Percentiles rank a stretch among this genome's conserved stretches.
phyloP scores from a whole-genome alignment of 2,329 filamentous ascomycete genomes.

The Zymoseptoria passerinii region DNA sequence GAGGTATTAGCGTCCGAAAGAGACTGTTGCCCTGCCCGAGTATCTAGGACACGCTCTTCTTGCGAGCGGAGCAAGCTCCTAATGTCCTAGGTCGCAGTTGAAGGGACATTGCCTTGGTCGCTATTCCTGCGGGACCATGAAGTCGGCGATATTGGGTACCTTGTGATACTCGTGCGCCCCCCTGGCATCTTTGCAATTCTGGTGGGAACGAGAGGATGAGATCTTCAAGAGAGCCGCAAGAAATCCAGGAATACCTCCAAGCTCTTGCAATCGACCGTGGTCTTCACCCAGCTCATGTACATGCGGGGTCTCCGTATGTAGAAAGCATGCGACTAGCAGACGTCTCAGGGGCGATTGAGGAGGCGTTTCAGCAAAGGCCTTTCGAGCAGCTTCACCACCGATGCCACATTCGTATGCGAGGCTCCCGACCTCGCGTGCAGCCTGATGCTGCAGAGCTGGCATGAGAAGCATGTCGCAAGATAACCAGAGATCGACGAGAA shows the following conservation, averaged over 20 bases:
- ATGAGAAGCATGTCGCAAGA: constrained; percentile 1
- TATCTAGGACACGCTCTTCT: no score
- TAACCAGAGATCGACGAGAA: constrained; percentile 1
- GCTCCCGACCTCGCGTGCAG: not conserved
- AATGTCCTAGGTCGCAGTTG: no score
- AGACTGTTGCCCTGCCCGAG: no score
- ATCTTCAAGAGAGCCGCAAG: not conserved
- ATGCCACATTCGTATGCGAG: not conserved
- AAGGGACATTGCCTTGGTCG: no score
- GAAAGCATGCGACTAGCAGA: not conserved
- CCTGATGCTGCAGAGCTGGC: constrained; percentile 2
- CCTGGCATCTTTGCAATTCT: not conserved
- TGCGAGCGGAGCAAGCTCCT: no score
- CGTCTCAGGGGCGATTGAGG: not conserved
- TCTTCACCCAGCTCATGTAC: not conserved
- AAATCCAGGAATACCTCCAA: not conserved
- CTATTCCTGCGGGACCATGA: not conserved
- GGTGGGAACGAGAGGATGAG: not conserved
- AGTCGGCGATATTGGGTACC: not conserved
- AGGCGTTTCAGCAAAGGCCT: not conserved
- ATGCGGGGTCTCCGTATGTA: not conserved
- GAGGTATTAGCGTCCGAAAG: no score
- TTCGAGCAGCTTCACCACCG: not conserved
- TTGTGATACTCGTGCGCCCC: not conserved
- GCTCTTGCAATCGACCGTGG: not conserved